These are phyloP conservation scores for Luffa acutangula DNA, from an alignment of 306 rosid genomes.

Conservation along the genomic window DNA sequence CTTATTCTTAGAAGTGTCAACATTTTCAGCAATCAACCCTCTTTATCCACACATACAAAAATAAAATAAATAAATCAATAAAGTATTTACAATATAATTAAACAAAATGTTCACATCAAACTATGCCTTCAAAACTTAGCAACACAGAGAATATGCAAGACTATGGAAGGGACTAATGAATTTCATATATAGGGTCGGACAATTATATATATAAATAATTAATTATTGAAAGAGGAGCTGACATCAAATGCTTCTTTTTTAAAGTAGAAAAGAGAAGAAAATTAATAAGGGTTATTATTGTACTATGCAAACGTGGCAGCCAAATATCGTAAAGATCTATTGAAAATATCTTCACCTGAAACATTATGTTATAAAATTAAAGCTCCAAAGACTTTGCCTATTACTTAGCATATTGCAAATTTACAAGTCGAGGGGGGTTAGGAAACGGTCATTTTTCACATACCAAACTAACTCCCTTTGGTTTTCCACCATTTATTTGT, in stretches of 20 bases:
- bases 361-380: neutral
- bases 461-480: neutral
- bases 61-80: neutral
- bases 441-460: slow-evolving; percentile 5
- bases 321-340: neutral
- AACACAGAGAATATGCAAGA: neutral
- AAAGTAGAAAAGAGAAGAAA: neutral
- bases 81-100: neutral
- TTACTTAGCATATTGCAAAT: neutral
- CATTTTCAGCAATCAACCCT: neutral
- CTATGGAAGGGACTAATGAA: neutral
- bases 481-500: neutral
- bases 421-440: neutral
- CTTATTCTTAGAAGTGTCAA: neutral
- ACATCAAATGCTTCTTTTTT: neutral
- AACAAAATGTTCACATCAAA: neutral
- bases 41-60: neutral
- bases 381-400: neutral
- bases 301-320: slow-evolving; percentile 2
- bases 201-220: neutral
- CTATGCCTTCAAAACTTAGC: neutral
- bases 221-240: neutral
- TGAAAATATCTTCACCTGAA: neutral
- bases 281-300: neutral
- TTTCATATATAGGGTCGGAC: neutral